Base-by-base conservation (phyloP, 805 yeast species). In the Vanderwaltozyma yarrowii region DNA sequence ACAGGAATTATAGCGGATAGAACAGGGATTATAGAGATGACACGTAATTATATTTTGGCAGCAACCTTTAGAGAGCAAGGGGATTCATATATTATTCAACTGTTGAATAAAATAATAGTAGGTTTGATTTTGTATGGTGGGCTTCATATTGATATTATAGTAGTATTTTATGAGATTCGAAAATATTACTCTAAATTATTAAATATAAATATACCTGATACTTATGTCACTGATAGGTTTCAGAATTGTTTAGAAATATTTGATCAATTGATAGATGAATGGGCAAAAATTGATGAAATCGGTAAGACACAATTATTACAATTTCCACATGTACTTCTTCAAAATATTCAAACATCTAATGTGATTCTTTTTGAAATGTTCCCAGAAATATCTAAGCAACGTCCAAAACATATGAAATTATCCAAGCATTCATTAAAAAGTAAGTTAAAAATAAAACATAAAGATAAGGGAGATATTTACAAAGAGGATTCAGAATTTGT, bases 61-160 rank as follows among this genome's bases (percentile, higher is more conserved):
- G 33, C 58, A 4, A 44, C 62, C 5, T 37, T 48, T 31, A 60
- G 52, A 40, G 44, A 55, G 2, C 39, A 45, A 1, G 74, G 69
- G 40, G 73, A 71, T 47, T 64, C 70, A 0, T 38, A 52, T 1
- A 47, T 59, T 3, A 36, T 59, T 3, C 30, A 37, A 2, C 45
- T 69, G 4, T 61, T 65, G 35, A 64, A 67, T 31, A 57, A 62
- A 23, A 56, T 73, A 1, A 37, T 70, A 1, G 64, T 69, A 60
- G 70, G 70, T 0, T 41, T 71, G 8, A 29, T 69, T 7, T 44
- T 71, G 32, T 62, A 59, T 40, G 77, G 77, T 13, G 71, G 69
- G 1, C 49, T 65, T 20, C 70, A 67, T 40, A 19, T 70, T 9
- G 64, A 60, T 32, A 50, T 64, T 2, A 44, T 73, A 15, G 64